Conservation (phyloP, 345 rosid species). For the Citrus trifoliata region DNA sequence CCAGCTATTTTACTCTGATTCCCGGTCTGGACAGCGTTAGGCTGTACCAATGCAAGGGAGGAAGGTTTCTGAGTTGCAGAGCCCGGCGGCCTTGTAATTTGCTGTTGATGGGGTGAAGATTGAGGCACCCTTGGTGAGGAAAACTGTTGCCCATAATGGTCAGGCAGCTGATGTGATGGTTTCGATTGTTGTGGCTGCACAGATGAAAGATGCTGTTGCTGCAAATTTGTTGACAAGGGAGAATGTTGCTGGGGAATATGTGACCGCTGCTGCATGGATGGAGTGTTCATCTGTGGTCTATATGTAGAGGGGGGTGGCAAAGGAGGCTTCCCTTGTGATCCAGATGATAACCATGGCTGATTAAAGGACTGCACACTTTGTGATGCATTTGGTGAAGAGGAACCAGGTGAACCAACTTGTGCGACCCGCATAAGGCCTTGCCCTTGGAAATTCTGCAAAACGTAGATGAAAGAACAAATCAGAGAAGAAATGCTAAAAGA, state of each 20-base stretch:
- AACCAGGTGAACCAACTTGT: constrained; percentile 44
- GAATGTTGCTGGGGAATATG: constrained; percentile 66
- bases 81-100: constrained; percentile 41
- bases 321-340: constrained; percentile 81
- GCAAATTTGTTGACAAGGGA: constrained; percentile 37
- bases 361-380: constrained; percentile 52
- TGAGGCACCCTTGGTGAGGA: constrained; percentile 50
- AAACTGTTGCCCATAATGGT: constrained; percentile 53
- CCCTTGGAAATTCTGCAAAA: constrained; percentile 67
- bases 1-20: constrained; percentile 43
- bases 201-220: constrained; percentile 47
- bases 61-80: constrained; percentile 51
- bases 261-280: constrained; percentile 73
- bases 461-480: constrained; percentile 1
- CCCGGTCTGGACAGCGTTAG: constrained; percentile 40
- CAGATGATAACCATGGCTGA: constrained; percentile 86
- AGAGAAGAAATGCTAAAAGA: background rate
- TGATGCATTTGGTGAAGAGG: constrained; percentile 53
- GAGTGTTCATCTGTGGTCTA: constrained; percentile 61
- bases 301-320: constrained; percentile 67
- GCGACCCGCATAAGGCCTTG: constrained; percentile 64
- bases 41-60: constrained; percentile 42
- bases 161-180: constrained; percentile 51
- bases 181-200: constrained; percentile 51
- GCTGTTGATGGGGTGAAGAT: constrained; percentile 61